Evolutionary conservation across 2,329 filamentous ascomycete genomes (phyloP).

Genomic region (Aspergillus phoenicis): DNA sequence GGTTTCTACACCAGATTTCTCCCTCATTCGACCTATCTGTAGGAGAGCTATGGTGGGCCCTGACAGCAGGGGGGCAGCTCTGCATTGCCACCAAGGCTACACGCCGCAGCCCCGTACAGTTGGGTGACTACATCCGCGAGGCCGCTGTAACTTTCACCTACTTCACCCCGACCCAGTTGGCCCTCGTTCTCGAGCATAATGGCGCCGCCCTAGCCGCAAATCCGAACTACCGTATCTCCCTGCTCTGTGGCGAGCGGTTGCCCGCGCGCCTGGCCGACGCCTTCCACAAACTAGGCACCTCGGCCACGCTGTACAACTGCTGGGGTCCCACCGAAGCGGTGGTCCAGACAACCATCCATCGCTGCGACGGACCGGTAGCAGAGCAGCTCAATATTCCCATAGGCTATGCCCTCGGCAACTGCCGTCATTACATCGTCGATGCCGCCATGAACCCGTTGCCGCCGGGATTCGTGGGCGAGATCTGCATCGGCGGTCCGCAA

Average conservation of each 20-base stretch:
- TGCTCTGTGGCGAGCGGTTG: slow-evolving; percentile 2
- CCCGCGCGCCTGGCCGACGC: neutral
- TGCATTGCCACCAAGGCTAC: neutral
- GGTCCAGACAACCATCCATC: slow-evolving; percentile 2
- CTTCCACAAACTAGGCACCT: neutral
- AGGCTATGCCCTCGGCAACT: slow-evolving; percentile 1
- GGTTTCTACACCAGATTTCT: slow-evolving; percentile 1
- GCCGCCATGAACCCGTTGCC: neutral
- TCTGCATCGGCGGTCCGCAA: slow-evolving; percentile 5
- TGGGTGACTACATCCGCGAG: neutral
- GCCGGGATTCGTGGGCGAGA: slow-evolving; percentile 2
- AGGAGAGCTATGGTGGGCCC: neutral
- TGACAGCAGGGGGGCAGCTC: neutral
- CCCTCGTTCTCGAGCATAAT: slow-evolving; percentile 1
- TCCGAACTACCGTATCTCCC: neutral
- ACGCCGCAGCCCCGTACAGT: neutral
- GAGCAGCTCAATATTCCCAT: neutral
- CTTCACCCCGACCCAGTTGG: slow-evolving; percentile 6
- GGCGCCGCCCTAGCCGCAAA: neutral
- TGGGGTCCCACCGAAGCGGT: slow-evolving; percentile 1
- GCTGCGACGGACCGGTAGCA: neutral
- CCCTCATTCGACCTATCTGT: slow-evolving; percentile 4
- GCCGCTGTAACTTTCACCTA: neutral
- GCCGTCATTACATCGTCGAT: slow-evolving; percentile 2
- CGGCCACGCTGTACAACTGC: slow-evolving; percentile 1